These are phyloP conservation scores for Arthroderma sp. DNA, from an alignment of 2,329 filamentous ascomycete genomes.

Conservation along the genomic window DNA sequence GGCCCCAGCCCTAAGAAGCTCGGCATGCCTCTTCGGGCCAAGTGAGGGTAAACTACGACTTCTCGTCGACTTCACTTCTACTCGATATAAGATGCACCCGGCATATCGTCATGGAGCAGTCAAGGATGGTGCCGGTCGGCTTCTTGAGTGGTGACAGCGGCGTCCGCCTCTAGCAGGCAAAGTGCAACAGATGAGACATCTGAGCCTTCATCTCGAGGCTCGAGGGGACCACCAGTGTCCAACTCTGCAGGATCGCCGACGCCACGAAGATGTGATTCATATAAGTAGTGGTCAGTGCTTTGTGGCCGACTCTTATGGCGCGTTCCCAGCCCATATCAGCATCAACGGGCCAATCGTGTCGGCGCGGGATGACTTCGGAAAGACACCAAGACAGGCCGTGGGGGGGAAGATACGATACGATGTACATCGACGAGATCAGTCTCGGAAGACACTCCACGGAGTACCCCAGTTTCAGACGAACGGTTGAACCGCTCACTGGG, in stretches of 20 bases:
- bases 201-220: neutral
- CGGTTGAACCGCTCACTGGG: too few species aligned
- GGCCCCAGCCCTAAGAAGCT: constrained; percentile 1
- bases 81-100: too few species aligned
- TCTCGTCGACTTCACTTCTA: too few species aligned
- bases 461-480: neutral
- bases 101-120: too few species aligned
- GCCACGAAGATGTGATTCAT: neutral
- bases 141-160: too few species aligned
- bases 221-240: too few species aligned
- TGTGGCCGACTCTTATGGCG: neutral
- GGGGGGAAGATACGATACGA: neutral
- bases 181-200: neutral
- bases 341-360: neutral
- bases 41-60: too few species aligned
- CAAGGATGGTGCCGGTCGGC: too few species aligned
- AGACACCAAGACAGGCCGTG: neutral
- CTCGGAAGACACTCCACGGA: neutral
- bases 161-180: too few species aligned
- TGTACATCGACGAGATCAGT: too few species aligned
- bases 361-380: neutral
- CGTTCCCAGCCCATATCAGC: neutral
- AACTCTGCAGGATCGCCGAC: neutral
- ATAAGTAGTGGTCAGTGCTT: constrained; percentile 4
- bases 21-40: neutral